Evolutionary conservation across 306 rosid species (phyloP).

Genomic region (Rosa lucieae): DNA sequence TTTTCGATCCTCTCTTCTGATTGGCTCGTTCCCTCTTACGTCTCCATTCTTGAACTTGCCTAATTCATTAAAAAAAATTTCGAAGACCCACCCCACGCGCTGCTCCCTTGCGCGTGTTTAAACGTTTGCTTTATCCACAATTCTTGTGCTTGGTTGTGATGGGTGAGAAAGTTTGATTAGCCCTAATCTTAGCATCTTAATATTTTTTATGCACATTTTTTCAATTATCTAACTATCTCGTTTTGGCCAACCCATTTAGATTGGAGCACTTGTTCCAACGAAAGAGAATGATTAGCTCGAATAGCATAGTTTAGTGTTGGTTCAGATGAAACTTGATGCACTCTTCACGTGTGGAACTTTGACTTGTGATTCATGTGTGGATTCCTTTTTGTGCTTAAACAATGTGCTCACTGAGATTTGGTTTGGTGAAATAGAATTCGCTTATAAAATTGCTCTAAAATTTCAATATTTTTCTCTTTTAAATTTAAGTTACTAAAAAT

Average conservation of each 20-base stretch:
- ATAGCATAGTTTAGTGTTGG: background rate
- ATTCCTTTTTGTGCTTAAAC: no score
- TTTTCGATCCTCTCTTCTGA: background rate
- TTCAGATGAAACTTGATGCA: background rate
- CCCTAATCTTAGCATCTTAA: background rate
- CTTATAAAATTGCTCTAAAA: no score
- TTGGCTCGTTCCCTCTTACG: constrained; percentile 3
- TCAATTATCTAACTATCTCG: background rate
- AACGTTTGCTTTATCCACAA: background rate
- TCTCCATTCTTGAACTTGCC: background rate
- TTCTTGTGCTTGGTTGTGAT: background rate
- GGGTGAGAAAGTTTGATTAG: background rate
- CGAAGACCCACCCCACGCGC: background rate
- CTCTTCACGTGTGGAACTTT: background rate
- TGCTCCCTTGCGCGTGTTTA: constrained; percentile 8
- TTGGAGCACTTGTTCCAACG: background rate
- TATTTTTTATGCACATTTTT: background rate
- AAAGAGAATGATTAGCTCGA: background rate
- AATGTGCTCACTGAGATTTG: background rate
- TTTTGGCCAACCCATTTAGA: background rate
- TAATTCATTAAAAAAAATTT: background rate
- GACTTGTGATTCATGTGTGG: background rate
- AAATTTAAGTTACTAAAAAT: no score
- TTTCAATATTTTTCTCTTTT: no score
- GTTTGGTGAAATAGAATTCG: background rate